Base-by-base conservation (phyloP, 257 asterid genomes). In the Primulina huaijiensis region DNA sequence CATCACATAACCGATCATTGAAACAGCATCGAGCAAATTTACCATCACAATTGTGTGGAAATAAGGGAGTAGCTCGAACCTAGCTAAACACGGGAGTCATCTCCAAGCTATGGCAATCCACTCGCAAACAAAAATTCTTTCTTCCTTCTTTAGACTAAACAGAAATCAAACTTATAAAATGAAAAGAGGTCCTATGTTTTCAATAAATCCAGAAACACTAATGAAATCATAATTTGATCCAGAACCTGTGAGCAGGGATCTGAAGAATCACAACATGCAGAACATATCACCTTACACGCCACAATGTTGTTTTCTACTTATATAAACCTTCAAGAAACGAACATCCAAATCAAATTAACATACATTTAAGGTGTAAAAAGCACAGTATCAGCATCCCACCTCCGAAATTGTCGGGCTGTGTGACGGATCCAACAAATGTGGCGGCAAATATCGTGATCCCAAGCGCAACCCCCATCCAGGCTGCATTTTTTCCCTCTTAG, bases 351-450 rank as follows among this genome's bases (percentile, higher is more conserved):
- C 63, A 76, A 68, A 58, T 21, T 17, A 21, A 67, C 57, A 8
- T 35, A 75, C 60, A 19, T 17, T 37, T 38, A 62, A 10, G 65
- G 46, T 58, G 74, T 10, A 34, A 64, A 25, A 27, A 21, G 20
- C 25, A 43, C 50, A 67, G 10, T 37, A 62, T 23, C 60, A 72
- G 56, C 60, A 74, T 4, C 75, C 59, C 30, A 89, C 95, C 92
- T 86, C 89, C 9, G 95, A 84, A 70, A 73, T 78, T 56, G 82
- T 72, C 29, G 93, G 97, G 83, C 95, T 84, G 71, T 89, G 92
- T 62, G 96, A 84, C 14, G 96, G 96, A 87, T 91, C 97, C 65
- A 87, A 81, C 83, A 89, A 84, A 77, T 84, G 92, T 2, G 86
- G 89, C 0, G 97, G 95, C 76, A 85, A 81, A 72, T 72, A 75